Evolutionary conservation across 305 asterid species (phyloP).

Genomic region (Fraxinus platypoda): DNA sequence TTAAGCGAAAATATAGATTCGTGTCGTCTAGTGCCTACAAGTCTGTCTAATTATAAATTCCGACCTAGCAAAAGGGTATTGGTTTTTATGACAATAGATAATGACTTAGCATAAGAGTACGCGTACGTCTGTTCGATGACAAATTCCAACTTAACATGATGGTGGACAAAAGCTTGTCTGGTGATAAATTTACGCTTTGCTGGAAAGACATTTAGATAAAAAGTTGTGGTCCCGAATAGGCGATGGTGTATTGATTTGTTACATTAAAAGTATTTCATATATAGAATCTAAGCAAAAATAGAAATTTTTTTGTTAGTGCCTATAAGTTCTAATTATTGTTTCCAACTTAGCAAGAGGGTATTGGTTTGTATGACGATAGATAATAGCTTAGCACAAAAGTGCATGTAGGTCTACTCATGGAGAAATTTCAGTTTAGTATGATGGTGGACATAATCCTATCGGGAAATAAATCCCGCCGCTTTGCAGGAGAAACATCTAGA

Average conservation of each 20-base stretch:
- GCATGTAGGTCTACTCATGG: neutral
- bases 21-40: neutral
- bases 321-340: neutral
- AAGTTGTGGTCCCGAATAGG: neutral
- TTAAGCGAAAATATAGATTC: neutral
- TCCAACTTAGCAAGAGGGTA: neutral
- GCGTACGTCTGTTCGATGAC: neutral
- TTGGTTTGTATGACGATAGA: neutral
- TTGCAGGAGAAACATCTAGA: neutral
- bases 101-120: neutral
- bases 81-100: neutral
- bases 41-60: neutral
- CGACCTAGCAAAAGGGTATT: neutral
- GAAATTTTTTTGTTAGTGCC: neutral
- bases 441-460: neutral
- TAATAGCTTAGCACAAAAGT: neutral
- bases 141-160: neutral
- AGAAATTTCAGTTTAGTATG: neutral
- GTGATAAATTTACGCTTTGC: neutral
- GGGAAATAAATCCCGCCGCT: neutral
- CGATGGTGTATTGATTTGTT: neutral
- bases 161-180: neutral
- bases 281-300: neutral
- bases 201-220: neutral
- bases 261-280: neutral